Evolutionary conservation across 371 early-diverging fungal species (phyloP).

Genomic region (Zychaea mexicana): DNA sequence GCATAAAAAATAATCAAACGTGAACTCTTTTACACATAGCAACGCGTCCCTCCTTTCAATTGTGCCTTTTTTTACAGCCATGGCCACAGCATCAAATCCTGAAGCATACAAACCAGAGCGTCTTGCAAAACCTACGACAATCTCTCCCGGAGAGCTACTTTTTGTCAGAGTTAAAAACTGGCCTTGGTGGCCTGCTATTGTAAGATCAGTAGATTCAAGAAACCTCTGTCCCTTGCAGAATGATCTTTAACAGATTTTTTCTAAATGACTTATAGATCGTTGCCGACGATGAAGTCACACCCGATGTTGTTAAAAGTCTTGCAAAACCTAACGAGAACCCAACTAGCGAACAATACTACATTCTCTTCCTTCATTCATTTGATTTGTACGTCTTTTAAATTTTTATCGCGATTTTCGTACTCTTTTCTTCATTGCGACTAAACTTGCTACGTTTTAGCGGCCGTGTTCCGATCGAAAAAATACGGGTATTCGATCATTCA

Average conservation of each 20-base stretch:
- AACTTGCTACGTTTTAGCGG: background rate
- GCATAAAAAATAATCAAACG: too few relatives aligned
- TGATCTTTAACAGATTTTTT: background rate
- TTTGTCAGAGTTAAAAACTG: background rate
- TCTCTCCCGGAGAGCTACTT: background rate
- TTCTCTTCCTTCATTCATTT: background rate
- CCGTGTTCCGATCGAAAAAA: background rate
- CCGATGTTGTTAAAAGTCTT: background rate
- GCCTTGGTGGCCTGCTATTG: background rate
- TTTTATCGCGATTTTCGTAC: background rate
- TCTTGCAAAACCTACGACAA: background rate
- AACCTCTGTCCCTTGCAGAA: too few relatives aligned
- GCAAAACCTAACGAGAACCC: background rate
- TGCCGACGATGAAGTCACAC: background rate
- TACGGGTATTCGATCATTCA: background rate
- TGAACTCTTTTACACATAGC: too few relatives aligned
- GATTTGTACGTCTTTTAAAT: background rate
- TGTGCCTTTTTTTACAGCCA: too few relatives aligned
- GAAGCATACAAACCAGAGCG: too few relatives aligned
- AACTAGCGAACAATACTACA: background rate
- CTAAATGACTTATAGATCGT: background rate
- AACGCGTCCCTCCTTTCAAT: too few relatives aligned
- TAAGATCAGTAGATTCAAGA: too few relatives aligned
- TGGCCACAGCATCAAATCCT: too few relatives aligned
- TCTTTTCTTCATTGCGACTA: background rate